These are phyloP conservation scores for Xylariaceae sp. DNA, from an alignment of 2,329 filamentous ascomycete species.

Conservation along the genomic window DNA sequence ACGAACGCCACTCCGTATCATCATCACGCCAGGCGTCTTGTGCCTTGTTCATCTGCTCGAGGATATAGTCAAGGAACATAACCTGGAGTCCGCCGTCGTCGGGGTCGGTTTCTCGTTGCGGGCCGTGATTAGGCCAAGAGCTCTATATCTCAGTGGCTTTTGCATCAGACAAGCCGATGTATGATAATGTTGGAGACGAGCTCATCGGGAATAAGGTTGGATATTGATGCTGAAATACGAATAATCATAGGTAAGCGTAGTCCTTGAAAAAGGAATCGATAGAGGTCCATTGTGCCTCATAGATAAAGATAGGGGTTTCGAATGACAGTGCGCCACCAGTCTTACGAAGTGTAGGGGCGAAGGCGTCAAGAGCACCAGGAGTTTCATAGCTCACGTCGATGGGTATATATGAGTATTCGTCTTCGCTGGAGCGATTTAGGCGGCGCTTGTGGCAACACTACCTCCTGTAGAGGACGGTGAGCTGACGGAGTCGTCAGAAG, in stretches of 20 bases:
- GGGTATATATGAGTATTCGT: not conserved
- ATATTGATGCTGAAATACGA: no score
- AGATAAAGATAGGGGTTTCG: no score
- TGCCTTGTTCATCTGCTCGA: not conserved
- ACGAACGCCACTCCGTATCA: not conserved
- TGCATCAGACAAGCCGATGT: not conserved
- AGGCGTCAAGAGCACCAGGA: no score
- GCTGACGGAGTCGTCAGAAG: not conserved
- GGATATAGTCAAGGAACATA: not conserved
- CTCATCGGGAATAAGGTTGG: not conserved
- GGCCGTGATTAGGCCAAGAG: not conserved
- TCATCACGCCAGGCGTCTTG: not conserved
- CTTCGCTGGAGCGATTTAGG: not conserved
- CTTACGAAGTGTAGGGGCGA: no score
- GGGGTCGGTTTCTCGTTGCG: not conserved
- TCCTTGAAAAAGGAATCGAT: not conserved
- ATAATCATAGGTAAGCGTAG: not conserved
- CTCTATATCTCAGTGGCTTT: not conserved
- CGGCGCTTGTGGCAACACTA: not conserved
- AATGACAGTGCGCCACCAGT: no score
- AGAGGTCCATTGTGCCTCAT: no score
- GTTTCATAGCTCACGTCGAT: not conserved
- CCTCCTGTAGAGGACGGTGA: no score
- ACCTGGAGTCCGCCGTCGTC: not conserved
- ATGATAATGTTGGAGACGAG: not conserved